These are phyloP conservation scores for Bidens hawaiensis DNA, from an alignment of 140 eudicot species.

Conservation along the genomic window DNA sequence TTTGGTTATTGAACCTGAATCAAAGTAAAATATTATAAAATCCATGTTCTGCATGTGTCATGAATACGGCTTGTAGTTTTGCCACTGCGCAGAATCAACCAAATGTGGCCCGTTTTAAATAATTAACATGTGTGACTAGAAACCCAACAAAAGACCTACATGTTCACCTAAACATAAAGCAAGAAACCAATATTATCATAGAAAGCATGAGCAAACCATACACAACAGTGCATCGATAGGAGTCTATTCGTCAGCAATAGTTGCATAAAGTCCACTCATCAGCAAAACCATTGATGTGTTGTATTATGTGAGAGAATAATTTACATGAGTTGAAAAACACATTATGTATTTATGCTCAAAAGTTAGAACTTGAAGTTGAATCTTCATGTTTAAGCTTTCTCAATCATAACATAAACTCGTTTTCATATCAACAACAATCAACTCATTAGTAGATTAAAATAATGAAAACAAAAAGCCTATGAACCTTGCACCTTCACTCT, in stretches of 20 bases:
- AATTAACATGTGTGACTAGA: neutral
- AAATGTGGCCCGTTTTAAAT: neutral
- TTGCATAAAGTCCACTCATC: slow-evolving; percentile 2
- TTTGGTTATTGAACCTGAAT: neutral
- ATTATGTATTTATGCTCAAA: neutral
- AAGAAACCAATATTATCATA: neutral
- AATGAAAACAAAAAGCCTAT: neutral
- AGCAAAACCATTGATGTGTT: neutral
- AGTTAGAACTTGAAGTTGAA: neutral
- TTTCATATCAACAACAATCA: neutral
- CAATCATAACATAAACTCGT: neutral
- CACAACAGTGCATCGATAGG: neutral
- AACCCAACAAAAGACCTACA: neutral
- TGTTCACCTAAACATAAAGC: slow-evolving; percentile 4
- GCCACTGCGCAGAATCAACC: neutral
- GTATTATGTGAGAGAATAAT: neutral
- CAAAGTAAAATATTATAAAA: neutral
- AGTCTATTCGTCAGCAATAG: neutral
- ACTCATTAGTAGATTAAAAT: neutral
- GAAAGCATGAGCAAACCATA: slow-evolving; percentile 5
- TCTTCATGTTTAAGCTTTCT: slow-evolving; percentile 1
- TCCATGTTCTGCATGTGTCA: slow-evolving; percentile 10
- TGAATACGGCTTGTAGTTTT: neutral
- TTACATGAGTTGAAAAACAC: neutral
- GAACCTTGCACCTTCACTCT: neutral